Conservation (phyloP, 1,284 basidiomycete species). For the Puccinia horiana region DNA sequence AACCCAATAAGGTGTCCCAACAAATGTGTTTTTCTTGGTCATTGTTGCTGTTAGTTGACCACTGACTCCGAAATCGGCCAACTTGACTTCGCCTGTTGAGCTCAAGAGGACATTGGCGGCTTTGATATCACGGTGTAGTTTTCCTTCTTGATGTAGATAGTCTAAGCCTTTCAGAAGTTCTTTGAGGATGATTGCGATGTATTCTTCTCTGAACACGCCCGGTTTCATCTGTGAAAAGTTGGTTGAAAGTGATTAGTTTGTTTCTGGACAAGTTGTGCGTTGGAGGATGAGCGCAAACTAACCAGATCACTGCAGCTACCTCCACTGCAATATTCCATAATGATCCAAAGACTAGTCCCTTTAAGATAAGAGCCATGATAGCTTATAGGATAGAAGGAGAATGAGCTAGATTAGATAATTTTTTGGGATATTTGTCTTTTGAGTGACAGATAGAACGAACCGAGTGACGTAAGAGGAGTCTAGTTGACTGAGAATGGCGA, state of each 20-base stretch:
- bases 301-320: conserved; percentile 64
- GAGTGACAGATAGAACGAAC: conserved; percentile 55
- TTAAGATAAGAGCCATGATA: conserved; percentile 95
- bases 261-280: background rate
- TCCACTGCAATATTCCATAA: conserved; percentile 85
- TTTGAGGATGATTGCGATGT: conserved; percentile 93
- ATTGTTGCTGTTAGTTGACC: conserved; percentile 79
- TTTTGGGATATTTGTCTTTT: background rate
- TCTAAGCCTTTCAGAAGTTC: conserved; percentile 83
- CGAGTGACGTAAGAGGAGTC: conserved; percentile 95
- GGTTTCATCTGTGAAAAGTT: conserved; percentile 79
- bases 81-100: conserved; percentile 91
- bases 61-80: conserved; percentile 98
- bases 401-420: conserved; percentile 48
- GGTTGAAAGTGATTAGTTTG: background rate
- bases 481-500: conserved; percentile 94
- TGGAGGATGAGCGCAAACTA: conserved; percentile 50
- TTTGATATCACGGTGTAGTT: conserved; percentile 98
- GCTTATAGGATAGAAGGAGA: conserved; percentile 60
- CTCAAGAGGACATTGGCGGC: conserved; percentile 94
- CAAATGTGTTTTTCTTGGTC: conserved; percentile 94
- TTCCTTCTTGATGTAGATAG: conserved; percentile 92
- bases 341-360: conserved; percentile 94
- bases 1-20: conserved; percentile 68
- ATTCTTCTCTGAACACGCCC: conserved; percentile 93